A percentile compares a stretch with the other conserved stretches of the same genome.
Conservation (phyloP, 352 stramenopile genomes). For the Globisporangium cederbergense region DNA sequence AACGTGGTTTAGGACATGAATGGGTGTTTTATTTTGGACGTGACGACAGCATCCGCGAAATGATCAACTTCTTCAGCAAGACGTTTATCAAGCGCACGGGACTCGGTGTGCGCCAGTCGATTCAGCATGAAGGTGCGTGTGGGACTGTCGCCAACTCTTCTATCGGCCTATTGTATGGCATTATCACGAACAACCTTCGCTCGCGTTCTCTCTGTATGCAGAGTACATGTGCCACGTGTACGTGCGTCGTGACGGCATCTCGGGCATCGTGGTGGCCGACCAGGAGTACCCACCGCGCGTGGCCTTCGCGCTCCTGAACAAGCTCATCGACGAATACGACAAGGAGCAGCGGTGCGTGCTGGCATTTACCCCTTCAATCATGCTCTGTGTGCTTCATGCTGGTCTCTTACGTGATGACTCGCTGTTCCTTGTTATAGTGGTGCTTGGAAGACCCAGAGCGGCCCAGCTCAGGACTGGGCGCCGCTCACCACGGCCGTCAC, state of each 20-base stretch:
- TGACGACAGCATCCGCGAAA: constrained; percentile 90
- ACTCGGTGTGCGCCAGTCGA: constrained; percentile 94
- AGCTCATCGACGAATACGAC: constrained; percentile 96
- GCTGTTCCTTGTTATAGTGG: constrained; percentile 18
- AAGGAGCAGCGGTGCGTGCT: constrained; percentile 44
- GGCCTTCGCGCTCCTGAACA: constrained; percentile 96
- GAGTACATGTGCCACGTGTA: constrained; percentile 99
- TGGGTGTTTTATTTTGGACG: neutral
- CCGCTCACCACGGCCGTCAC: constrained; percentile 90
- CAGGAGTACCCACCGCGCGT: constrained; percentile 98
- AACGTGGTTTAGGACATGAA: neutral
- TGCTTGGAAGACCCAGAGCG: constrained; percentile 55
- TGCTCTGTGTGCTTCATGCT: constrained; percentile 26
- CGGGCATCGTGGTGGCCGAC: constrained; percentile 96
- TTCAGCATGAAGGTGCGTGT: constrained; percentile 92
- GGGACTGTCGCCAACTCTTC: neutral
- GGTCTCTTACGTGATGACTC: constrained; percentile 9
- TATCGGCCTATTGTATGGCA: no score
- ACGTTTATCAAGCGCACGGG: constrained; percentile 98
- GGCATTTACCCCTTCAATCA: neutral
- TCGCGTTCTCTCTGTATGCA: constrained; percentile 19
- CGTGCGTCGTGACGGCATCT: constrained; percentile 94
- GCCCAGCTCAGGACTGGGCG: constrained; percentile 86
- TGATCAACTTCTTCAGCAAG: constrained; percentile 99
- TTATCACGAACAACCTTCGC: neutral